Percentiles rank a stretch among this genome's conserved stretches.
Evolutionary conservation across 805 yeast genomes (phyloP).

Genomic region (Spathaspora girioi): DNA sequence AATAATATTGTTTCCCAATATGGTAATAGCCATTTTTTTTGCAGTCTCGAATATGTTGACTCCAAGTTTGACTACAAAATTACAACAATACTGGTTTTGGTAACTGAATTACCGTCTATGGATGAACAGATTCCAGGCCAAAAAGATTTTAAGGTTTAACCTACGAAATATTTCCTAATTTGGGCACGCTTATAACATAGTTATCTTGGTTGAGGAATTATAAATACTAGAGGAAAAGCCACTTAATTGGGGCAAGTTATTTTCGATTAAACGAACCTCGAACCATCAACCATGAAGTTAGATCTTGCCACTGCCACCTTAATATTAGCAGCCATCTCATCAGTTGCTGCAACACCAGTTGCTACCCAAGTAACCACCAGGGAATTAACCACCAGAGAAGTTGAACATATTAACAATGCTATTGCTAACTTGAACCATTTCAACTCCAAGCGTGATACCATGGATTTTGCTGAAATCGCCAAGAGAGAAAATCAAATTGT

Average conservation of each 20-base stretch:
- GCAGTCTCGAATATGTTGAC: neutral
- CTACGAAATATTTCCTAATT: neutral
- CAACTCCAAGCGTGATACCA: constrained; percentile 25
- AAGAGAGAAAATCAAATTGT: constrained; percentile 39
- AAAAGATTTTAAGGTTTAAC: no score
- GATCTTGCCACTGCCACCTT: constrained; percentile 19
- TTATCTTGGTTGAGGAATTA: neutral
- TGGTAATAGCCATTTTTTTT: neutral
- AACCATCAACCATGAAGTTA: constrained; percentile 17
- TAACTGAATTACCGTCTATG: neutral
- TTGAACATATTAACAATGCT: constrained; percentile 20
- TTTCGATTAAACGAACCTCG: neutral
- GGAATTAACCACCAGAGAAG: constrained; percentile 19
- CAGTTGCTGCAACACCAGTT: constrained; percentile 24
- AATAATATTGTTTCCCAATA: neutral
- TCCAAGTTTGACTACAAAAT: neutral
- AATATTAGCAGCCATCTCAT: constrained; percentile 15
- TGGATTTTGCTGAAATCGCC: constrained; percentile 20
- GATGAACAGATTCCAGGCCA: neutral
- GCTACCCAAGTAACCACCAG: constrained; percentile 3
- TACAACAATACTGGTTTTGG: neutral
- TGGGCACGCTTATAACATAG: neutral
- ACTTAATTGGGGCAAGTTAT: neutral
- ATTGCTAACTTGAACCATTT: constrained; percentile 25
- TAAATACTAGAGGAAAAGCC: neutral